Evolutionary conservation across 805 yeast genomes (phyloP), one percentile per base, ranked within the genome.

Genomic region (Groenewaldozyma salmanticensis): DNA sequence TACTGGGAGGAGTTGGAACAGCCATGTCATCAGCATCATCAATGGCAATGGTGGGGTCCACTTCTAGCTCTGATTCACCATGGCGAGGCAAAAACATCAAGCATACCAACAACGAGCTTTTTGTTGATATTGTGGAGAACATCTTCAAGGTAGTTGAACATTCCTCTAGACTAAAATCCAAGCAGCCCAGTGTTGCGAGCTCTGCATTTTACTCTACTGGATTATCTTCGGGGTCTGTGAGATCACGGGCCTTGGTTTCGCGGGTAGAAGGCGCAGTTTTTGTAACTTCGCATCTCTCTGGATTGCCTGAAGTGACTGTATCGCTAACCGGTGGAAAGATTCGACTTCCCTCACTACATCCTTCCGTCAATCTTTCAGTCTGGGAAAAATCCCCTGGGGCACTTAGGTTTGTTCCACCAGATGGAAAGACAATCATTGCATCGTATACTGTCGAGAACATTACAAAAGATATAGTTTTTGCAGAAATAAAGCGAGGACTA

Each of bases 401-500:
- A 0, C 55, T 87, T 24, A 66, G 76, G 15, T 85, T 90, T 53
- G 70, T 82, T 16, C 98, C 97, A 4, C 95, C 97, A 0, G 96
- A 90, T 59, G 96, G 94, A 4, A 70, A 65, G 44, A 74, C 76
- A 32, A 65, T 69, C 2, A 55, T 88, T 18, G 72, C 79, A 70
- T 60, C 72, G 6, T 88, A 88, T 59, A 66, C 71, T 4, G 58
- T 82, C 22, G 82, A 81, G 3, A 48, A 49, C 3, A 46, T 46
- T 9, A 54, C 66, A 54, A 20, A 37, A 4, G 53, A 67, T n/a
- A 52, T 74, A n/a, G 67, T 81, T 6, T 67, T 66, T 33, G 71
- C 74, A 4, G 81, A 78, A 35, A 66, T 75, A 39, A 60, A 60
- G 37, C 65, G 71, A 1, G 79, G 75, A 0, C 58, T 78, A 20